Conservation (phyloP, 139 green algal species). For the Volvox africanus region DNA sequence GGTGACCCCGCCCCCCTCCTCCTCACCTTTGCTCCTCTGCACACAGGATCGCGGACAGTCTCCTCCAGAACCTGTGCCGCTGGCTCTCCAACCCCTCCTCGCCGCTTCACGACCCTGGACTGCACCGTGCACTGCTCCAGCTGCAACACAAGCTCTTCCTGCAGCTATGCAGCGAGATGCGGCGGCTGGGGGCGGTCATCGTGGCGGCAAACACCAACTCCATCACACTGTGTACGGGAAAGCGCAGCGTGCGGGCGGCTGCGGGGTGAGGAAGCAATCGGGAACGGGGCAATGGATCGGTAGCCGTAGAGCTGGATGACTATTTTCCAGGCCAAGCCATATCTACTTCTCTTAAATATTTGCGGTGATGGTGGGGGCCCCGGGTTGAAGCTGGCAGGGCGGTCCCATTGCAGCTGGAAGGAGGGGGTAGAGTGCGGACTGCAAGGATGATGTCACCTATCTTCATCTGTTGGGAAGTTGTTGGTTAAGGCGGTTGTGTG, state of each 20-base stretch:
- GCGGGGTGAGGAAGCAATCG: slow-evolving; percentile 58
- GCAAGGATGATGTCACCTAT: no score
- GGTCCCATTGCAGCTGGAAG: no score
- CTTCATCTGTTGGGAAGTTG: no score
- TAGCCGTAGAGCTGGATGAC: no score
- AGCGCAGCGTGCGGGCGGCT: slow-evolving; percentile 79
- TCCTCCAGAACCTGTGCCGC: slow-evolving; percentile 87
- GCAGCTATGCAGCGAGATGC: slow-evolving; percentile 61
- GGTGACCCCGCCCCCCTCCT: neutral
- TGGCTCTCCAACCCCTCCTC: slow-evolving; percentile 85
- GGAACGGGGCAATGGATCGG: no score
- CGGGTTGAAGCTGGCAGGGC: no score
- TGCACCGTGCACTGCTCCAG: slow-evolving; percentile 76
- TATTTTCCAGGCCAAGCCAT: no score
- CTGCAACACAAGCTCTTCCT: slow-evolving; percentile 87
- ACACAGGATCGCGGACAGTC: slow-evolving; percentile 64
- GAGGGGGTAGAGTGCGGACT: no score
- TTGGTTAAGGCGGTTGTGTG: no score
- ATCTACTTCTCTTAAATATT: no score
- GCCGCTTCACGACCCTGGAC: slow-evolving; percentile 75
- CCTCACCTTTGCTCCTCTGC: neutral
- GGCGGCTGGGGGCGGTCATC: slow-evolving; percentile 83
- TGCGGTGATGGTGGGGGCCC: no score
- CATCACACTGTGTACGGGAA: slow-evolving; percentile 90
- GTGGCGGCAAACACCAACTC: slow-evolving; percentile 85